Evolutionary conservation across 176 grass and related monocot genomes (phyloP), one percentile per base, ranked within the genome.

Genomic region (Triticum monococcum): DNA sequence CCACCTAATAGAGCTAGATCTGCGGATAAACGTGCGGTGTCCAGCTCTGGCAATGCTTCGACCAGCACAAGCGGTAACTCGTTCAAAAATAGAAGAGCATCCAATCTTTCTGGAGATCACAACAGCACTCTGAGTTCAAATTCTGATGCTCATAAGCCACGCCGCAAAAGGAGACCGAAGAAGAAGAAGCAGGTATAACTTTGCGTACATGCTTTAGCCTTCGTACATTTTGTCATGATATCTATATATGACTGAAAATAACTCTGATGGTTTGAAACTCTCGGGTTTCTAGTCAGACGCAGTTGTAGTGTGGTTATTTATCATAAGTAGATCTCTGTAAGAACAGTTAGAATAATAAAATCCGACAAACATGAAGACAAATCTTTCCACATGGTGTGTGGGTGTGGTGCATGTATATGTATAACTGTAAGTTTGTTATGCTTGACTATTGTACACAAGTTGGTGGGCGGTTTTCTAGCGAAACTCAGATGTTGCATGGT

Each of bases 161-260:
- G 90, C 12, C 93, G 97, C 13, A 98, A 98, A 81, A 96, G 97
- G 79, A 96, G 87, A 75, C 97, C 77, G 75, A 98, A 98, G 91
- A 99, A 99, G 87, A 99, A 77, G 79, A 99, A 97, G 87, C 89
- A 90, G 96, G 96, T 98, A 81, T 89, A 76, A 68, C 18, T 85
- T 78, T 64, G 35, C 37, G 82, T 33, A 22, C 20, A 46, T 78
- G 23, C 28, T 32, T 36, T 79, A 41, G 5, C 31, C 32, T 83
- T 45, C 30, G 25, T 80, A n/a, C 28, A 32, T 56, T 56, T 9
- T 64, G 25, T 64, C 60, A 10, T 75, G 45, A 59, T 18, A 30
- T 41, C 60, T 63, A 41, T 63, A 50, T 86, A 50, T 79, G 30
- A 20, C 35, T n/a, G 73, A 84, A 50, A 77, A 17, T 33, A 59